Evolutionary conservation across 1,284 basidiomycete genomes (phyloP), one percentile per base, ranked within the genome.

Genomic region (Phlebopus sp.): DNA sequence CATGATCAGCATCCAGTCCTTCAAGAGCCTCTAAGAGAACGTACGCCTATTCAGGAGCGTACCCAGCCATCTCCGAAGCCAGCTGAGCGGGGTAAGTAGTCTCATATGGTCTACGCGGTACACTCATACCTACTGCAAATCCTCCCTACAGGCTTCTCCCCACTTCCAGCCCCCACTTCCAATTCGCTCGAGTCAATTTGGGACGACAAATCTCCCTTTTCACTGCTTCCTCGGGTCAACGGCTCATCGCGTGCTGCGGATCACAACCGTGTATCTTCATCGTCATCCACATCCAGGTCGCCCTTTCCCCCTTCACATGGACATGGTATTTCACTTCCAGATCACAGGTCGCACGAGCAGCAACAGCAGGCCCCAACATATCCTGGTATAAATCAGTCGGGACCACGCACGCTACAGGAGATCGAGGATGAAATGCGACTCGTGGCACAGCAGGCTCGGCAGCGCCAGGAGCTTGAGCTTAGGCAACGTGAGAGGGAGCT

Each of bases 361-460:
- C n/a, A 52, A 8, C 41, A 27, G 23, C 38, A 60, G 40, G 68
- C 54, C 47, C 57, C 55, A 43, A 64, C 63, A 55, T 64, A 58
- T 27, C 70, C 69, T 49, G 65, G 60, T n/a, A 29, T 60, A 40
- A 59, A 54, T 25, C 73, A 72, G 37, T 69, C 66, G 2, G 79
- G 82, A 31, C 78, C 82, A 27, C 82, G 87, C 48, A 96, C 92
- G 0, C 69, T 98, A 21, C 90, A 94, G 55, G 93, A 98, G 66
- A 91, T 98, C 53, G 96, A 99, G 66, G 87, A 90, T 3, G 92
- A 98, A 68, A 91, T 96, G 87, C 74, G 76, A 9, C 72, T 76
- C 7, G 73, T 73, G 36, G 74, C 75, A 38, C 78, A 78, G 49
- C 75, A 74, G 52, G 60, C 68, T 36, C 67, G 72, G 37, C 69